Base-by-base conservation (phyloP, 2,329 filamentous ascomycete genomes). In the Monilinia polystroma region DNA sequence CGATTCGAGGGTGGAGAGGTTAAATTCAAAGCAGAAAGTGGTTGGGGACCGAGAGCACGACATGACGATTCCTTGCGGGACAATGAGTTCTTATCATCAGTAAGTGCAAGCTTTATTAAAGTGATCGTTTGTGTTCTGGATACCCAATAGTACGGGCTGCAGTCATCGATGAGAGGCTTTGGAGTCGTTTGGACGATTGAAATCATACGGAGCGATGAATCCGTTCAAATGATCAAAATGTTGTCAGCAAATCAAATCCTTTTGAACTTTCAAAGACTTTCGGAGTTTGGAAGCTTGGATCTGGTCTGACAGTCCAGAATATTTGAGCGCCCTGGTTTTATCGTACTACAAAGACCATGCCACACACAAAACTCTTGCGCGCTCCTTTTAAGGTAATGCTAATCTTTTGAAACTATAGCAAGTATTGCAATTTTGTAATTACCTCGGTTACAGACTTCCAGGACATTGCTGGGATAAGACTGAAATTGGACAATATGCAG, bases 351-450 rank as follows among this genome's bases (percentile, higher is more conserved):
- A 51, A n/a, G 8, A 16, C n/a, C 29, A 38, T 45, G 23, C 8
- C n/a, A 26, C 7, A 38, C 2, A 26, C 16, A 11, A 26, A 32
- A 4, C 7, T 18, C 14, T 10, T 51, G 2, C 16, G 23, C 10
- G 4, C 10, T 38, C 8, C 3, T 38, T 11, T 18, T 14, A 18
- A 11, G 2, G 45, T 3, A 11, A 23, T 62, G 32, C 45, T 62
- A 41, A 62, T 51, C 3, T 51, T 18, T 41, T 16, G 3, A 62
- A 8, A 38, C 4, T 41, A 20, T 23, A 62, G 58, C 45, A 38
- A 51, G 54, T 65, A 16, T 16, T 65, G 18, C 41, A 51, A 49
- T 65, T 65, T n/a, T 65, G 63, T 32, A 58, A 57, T 32, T 49
- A 35, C 5, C n/a, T 65, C 8, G 63, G 63, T 16, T 58, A 49